These are phyloP conservation scores for Albifimbria verrucaria DNA, from an alignment of 2,329 filamentous ascomycete species.

Conservation along the genomic window DNA sequence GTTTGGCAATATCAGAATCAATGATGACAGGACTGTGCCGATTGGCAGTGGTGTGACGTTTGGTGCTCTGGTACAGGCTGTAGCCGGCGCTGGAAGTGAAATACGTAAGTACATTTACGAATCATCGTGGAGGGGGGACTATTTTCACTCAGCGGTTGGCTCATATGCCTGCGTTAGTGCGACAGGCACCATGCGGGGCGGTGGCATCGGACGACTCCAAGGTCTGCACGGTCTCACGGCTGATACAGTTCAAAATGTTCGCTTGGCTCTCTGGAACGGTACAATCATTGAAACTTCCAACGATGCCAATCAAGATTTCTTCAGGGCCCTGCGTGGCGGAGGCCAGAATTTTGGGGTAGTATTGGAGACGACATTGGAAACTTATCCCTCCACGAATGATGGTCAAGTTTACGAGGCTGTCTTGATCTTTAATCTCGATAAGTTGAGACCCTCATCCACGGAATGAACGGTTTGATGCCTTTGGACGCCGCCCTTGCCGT, in stretches of 20 bases:
- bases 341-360: background rate
- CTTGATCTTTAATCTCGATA: background rate
- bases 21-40: background rate
- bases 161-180: background rate
- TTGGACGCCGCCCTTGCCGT: background rate
- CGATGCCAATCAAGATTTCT: background rate
- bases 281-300: background rate
- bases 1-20: background rate
- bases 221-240: background rate
- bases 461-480: background rate
- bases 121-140: no score
- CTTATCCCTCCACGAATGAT: background rate
- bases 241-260: background rate
- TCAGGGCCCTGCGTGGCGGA: background rate
- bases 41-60: background rate
- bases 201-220: background rate
- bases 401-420: background rate
- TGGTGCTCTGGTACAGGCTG: background rate
- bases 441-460: background rate
- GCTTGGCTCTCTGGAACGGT: background rate
- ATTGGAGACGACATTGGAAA: background rate
- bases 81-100: background rate
- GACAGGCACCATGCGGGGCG: background rate
- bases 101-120: no score
- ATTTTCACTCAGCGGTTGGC: no score